These are phyloP conservation scores for Mucor velutinosus DNA, from an alignment of 371 early-diverging fungal genomes.

Conservation along the genomic window DNA sequence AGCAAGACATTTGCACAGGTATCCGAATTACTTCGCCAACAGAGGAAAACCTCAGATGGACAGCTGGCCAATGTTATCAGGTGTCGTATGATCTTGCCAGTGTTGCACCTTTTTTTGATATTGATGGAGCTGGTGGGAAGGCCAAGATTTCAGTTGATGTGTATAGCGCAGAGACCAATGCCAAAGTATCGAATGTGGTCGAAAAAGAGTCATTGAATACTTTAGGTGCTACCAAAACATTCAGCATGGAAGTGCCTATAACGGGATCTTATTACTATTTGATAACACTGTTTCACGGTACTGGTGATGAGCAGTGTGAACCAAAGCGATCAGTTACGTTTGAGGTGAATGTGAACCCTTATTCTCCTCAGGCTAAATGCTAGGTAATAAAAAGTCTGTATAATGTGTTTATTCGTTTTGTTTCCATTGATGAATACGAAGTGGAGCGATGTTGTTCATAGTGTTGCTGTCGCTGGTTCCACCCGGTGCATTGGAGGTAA, in stretches of 20 bases:
- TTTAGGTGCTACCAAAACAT: not conserved
- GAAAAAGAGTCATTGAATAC: not conserved
- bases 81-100: not conserved
- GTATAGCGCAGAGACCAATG: not conserved
- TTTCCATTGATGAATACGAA: slow-evolving; percentile 27
- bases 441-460: not conserved
- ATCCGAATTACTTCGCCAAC: not conserved
- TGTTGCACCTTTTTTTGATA: not conserved
- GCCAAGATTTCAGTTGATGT: not conserved
- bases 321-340: not conserved
- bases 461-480: not conserved
- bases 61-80: not conserved
- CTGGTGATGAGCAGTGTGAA: not conserved
- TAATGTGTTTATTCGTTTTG: slow-evolving; percentile 2
- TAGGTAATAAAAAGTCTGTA: not conserved
- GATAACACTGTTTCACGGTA: not conserved
- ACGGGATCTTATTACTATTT: not conserved
- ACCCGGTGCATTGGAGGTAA: not conserved
- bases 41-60: not conserved
- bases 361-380: not conserved
- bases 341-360: not conserved
- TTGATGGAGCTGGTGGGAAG: not conserved
- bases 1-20: not conserved
- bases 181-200: not conserved
- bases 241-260: not conserved